phyloP scores from a whole-genome alignment of 2,329 filamentous ascomycete genomes.

The Alternaria atra region DNA sequence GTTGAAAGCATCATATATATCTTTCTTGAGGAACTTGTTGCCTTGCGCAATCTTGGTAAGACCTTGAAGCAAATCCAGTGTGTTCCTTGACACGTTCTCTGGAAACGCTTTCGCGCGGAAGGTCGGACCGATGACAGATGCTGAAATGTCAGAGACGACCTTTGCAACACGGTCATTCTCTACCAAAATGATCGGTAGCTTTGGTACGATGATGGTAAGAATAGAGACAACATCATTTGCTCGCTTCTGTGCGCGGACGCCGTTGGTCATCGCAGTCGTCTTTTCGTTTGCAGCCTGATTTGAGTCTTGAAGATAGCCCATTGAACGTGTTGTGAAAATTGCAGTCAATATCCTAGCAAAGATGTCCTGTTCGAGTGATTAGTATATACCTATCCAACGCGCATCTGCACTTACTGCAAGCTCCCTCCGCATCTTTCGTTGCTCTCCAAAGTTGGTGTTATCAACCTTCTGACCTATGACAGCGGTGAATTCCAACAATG shows the following conservation, averaged over 20 bases:
- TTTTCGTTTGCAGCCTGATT: constrained; percentile 45
- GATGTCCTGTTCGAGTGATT: constrained; percentile 69
- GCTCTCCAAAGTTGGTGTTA: constrained; percentile 96
- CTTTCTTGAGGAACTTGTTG: constrained; percentile 92
- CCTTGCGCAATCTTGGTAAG: constrained; percentile 80
- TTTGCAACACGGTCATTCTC: constrained; percentile 84
- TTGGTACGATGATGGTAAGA: constrained; percentile 79
- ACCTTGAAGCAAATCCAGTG: constrained; percentile 77
- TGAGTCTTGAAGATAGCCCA: constrained; percentile 72
- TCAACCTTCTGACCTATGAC: constrained; percentile 94
- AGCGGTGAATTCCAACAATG: constrained; percentile 85
- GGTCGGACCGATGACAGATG: constrained; percentile 81
- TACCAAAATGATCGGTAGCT: constrained; percentile 81
- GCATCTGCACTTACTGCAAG: constrained; percentile 71
- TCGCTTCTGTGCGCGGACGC: constrained; percentile 54
- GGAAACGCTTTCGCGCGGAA: constrained; percentile 88
- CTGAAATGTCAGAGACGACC: constrained; percentile 81
- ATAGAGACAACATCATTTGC: constrained; percentile 76
- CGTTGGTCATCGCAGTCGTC: constrained; percentile 33
- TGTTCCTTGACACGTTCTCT: constrained; percentile 77
- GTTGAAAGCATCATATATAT: constrained; percentile 90
- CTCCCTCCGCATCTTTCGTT: constrained; percentile 89
- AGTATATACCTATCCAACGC: neutral
- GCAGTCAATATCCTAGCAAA: constrained; percentile 88
- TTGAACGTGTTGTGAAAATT: constrained; percentile 89